phyloP scores from a whole-genome alignment of 1,284 basidiomycete genomes.

The Trichosporon sp. region DNA sequence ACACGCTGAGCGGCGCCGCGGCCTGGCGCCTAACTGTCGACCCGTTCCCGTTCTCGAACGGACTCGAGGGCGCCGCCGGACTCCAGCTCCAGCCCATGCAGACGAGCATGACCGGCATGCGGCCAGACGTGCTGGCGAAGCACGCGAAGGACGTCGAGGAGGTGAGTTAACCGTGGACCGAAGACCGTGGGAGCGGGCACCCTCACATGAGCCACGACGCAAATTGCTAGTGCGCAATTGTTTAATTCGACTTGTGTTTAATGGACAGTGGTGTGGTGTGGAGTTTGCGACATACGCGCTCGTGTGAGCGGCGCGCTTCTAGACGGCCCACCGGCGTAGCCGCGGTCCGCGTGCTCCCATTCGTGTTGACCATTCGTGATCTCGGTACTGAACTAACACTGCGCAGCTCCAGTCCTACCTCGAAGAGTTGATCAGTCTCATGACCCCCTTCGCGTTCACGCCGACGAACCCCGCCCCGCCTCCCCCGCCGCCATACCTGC shows the following conservation, averaged over 20 bases:
- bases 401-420: constrained; percentile 40
- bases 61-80: constrained; percentile 30
- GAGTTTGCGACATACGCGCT: not conserved
- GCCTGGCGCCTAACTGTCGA: constrained; percentile 29
- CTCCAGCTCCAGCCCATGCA: constrained; percentile 23
- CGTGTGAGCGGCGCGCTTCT: not conserved
- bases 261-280: no score
- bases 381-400: not conserved
- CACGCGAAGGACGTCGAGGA: constrained; percentile 15
- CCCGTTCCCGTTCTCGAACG: constrained; percentile 27
- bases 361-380: no score
- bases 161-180: not conserved
- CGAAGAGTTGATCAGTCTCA: constrained; percentile 38
- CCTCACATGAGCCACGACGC: not conserved
- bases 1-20: not conserved
- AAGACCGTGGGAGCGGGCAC: not conserved
- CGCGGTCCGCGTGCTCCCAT: no score
- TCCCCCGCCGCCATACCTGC: constrained; percentile 42
- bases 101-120: not conserved
- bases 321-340: no score
- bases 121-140: constrained; percentile 7
- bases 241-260: not conserved
- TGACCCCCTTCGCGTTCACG: constrained; percentile 38
- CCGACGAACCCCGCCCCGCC: constrained; percentile 32
- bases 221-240: not conserved